A percentile compares a stretch with the other conserved stretches of the same genome.
These are phyloP conservation scores for Fusarium redolens DNA, from an alignment of 2,329 filamentous ascomycete species.

Conservation along the genomic window DNA sequence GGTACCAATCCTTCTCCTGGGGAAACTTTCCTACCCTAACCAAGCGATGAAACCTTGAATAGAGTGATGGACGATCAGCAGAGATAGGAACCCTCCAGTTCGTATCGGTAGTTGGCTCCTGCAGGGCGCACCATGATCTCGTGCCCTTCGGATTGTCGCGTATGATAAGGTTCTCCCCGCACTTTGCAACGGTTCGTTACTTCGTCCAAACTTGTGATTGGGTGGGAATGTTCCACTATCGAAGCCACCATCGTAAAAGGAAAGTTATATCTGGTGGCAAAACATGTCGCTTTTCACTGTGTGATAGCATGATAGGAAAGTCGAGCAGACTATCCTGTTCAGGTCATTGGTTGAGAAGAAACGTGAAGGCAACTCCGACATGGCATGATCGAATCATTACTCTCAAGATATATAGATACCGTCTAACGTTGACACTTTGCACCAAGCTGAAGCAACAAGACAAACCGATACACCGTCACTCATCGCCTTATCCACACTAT, in stretches of 20 bases:
- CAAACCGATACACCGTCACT: rapidly evolving
- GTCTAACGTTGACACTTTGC: not conserved
- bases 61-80: too few species aligned
- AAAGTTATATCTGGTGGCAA: slow-evolving; percentile 27
- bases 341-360: not conserved
- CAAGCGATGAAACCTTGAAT: too few species aligned
- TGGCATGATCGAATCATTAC: not conserved
- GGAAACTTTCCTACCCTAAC: slow-evolving; percentile 20
- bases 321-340: not conserved
- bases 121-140: not conserved
- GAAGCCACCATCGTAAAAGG: slow-evolving; percentile 1
- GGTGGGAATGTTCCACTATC: not conserved
- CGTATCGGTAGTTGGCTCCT: not conserved
- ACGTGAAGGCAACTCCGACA: not conserved
- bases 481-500: not conserved
- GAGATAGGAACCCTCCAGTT: not conserved
- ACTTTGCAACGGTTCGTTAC: not conserved
- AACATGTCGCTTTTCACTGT: not conserved
- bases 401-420: not conserved
- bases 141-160: not conserved
- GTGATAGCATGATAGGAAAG: slow-evolving; percentile 1
- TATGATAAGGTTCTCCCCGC: slow-evolving; percentile 1
- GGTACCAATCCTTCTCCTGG: not conserved
- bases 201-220: not conserved
- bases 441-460: too few species aligned